Evolutionary conservation across 2,329 filamentous ascomycete genomes (phyloP), one percentile per base, ranked within the genome.

Genomic region (Colletotrichum magnum): DNA sequence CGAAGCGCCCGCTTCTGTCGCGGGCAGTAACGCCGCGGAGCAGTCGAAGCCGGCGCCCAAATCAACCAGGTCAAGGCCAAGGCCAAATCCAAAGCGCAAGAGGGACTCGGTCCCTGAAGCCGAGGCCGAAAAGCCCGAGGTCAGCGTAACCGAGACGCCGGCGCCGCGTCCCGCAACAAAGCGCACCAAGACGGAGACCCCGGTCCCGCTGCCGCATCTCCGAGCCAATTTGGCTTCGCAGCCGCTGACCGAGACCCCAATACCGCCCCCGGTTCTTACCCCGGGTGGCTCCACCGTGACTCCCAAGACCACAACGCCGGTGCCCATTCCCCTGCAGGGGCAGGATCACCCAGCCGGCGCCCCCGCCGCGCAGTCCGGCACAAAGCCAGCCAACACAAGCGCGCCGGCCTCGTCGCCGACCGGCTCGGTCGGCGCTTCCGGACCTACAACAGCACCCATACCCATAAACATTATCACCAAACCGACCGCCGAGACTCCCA

Each of bases 101-200:
- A 80, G 84, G 53, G 83, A 85, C 3, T 71, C 70, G 16, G 78
- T 81, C 24, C 72, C 64, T 2, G 78, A 80, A 41, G 72, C 73
- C 15, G 70, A 71, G 32, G 71, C 63, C n/a, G 81, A 80, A 39
- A 73, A 73, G 56, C 69, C 75, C 3, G 78, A 79, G 60, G 71
- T 6, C 41, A 43, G 13, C 13, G 41, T 63, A 7, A 59, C 69
- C 4, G 79, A 80, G 32, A 70, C 72, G 21, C 68, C 69, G 32
- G 48, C 68, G 26, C 39, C 75, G n/a, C 79, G 77, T 41, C 84
- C 84, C 36, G 81, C 79, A 64, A 66, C 79, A 28, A 89, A 89
- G 75, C 84, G 86, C 41, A 85, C 80, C 71, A 89, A 89, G 76
- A 88, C 84, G 26, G 87, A 89, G 76, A 89, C 87, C 15, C 87